Conservation (phyloP, 345 rosid genomes). For the Gossypium mustelinum region DNA sequence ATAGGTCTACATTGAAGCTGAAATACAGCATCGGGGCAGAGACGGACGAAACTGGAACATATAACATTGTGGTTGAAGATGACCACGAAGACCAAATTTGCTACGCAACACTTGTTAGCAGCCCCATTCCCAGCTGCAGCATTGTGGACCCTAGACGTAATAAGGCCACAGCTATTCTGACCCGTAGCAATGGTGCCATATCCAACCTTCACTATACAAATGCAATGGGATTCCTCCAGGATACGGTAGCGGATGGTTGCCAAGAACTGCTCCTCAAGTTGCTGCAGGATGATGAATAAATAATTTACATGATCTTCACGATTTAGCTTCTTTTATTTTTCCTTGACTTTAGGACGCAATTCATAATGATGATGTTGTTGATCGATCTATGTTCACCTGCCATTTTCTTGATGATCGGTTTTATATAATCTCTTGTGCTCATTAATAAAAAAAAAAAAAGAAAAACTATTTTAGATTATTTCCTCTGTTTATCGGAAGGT, state of each 20-base stretch:
- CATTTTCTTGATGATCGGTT: background rate
- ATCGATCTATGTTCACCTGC: background rate
- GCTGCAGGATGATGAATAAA: slow-evolving; percentile 25
- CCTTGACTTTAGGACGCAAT: background rate
- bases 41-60: slow-evolving; percentile 44
- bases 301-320: background rate
- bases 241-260: slow-evolving; percentile 40
- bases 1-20: slow-evolving; percentile 27
- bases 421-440: background rate
- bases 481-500: background rate
- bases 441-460: too few relatives aligned
- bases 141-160: slow-evolving; percentile 38
- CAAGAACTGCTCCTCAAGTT: slow-evolving; percentile 36
- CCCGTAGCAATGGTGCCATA: slow-evolving; percentile 55
- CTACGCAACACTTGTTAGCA: slow-evolving; percentile 39
- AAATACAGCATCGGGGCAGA: slow-evolving; percentile 26
- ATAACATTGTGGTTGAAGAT: slow-evolving; percentile 38
- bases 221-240: slow-evolving; percentile 55
- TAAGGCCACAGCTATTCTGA: slow-evolving; percentile 50
- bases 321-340: background rate
- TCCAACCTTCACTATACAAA: slow-evolving; percentile 52
- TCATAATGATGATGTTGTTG: background rate
- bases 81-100: slow-evolving; percentile 62
- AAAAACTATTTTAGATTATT: background rate
- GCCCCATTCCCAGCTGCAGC: slow-evolving; percentile 41